Percentiles rank a stretch among this genome's conserved stretches.
These are phyloP conservation scores for Paraphaeosphaeria minitans DNA, from an alignment of 2,329 filamentous ascomycete genomes.

Conservation along the genomic window DNA sequence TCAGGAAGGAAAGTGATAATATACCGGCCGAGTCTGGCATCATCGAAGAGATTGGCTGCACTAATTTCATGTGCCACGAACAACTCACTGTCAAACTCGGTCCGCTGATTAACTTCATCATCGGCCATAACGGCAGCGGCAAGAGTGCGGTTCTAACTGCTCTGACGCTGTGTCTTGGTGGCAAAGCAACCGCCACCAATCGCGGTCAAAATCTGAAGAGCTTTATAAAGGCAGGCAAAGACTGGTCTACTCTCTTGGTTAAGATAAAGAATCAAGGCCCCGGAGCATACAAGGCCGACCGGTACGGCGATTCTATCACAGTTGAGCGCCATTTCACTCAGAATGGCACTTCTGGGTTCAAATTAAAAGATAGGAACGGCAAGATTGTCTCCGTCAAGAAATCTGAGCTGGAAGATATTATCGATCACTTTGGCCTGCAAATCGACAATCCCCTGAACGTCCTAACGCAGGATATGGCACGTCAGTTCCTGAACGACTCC, in stretches of 20 bases:
- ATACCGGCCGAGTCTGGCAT: conserved; percentile 81
- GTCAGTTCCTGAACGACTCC: conserved; percentile 88
- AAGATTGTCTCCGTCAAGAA: conserved; percentile 81
- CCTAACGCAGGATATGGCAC: conserved; percentile 91
- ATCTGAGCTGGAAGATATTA: conserved; percentile 86
- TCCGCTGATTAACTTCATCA: conserved; percentile 95
- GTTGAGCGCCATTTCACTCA: conserved; percentile 89
- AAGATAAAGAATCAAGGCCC: conserved; percentile 89
- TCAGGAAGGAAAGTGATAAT: conserved; percentile 55
- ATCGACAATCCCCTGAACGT: conserved; percentile 98
- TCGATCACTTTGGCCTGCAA: conserved; percentile 90
- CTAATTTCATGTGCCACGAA: conserved; percentile 96
- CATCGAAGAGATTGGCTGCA: conserved; percentile 82
- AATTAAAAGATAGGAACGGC: conserved; percentile 75
- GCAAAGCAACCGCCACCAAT: conserved; percentile 91
- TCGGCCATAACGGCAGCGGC: conserved; percentile 95
- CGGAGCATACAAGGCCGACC: conserved; percentile 79
- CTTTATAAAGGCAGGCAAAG: conserved; percentile 87
- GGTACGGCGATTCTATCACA: conserved; percentile 83
- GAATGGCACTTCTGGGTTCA: conserved; percentile 79
- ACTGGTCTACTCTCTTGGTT: conserved; percentile 73
- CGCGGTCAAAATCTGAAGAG: conserved; percentile 86
- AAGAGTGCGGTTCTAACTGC: conserved; percentile 96
- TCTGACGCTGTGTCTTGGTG: conserved; percentile 91
- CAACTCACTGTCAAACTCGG: conserved; percentile 83